These are phyloP conservation scores for Phytophthora ohioensis DNA, from an alignment of 352 stramenopile species.

Conservation along the genomic window DNA sequence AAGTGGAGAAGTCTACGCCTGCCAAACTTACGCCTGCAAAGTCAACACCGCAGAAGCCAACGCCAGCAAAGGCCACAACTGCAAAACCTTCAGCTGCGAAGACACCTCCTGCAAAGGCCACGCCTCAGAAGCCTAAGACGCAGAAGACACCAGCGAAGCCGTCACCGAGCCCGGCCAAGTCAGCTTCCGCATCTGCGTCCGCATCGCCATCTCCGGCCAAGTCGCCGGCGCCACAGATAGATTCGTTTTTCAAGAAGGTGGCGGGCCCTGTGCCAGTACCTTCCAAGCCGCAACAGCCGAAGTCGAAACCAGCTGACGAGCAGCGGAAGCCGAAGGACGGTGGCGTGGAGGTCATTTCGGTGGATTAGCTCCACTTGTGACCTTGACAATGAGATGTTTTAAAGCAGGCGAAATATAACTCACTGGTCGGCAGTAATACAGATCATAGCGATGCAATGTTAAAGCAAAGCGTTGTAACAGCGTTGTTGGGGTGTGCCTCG, in stretches of 20 bases:
- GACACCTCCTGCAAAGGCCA: background rate
- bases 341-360: conserved; percentile 36
- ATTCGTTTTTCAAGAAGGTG: conserved; percentile 48
- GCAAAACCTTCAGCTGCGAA: conserved; percentile 4
- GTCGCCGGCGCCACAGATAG: conserved; percentile 30
- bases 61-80: background rate
- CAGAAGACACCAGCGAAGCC: conserved; percentile 23
- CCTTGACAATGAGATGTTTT: conserved; percentile 12
- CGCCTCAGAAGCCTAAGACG: conserved; percentile 13
- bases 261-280: conserved; percentile 3
- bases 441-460: conserved; percentile 14
- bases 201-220: conserved; percentile 30
- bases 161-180: conserved; percentile 7
- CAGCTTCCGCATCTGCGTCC: conserved; percentile 4
- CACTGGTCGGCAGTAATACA: background rate
- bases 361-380: conserved; percentile 23
- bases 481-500: background rate
- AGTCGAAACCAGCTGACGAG: conserved; percentile 5
- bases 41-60: conserved; percentile 11
- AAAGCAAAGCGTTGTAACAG: conserved; percentile 4
- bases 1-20: conserved; percentile 15
- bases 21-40: conserved; percentile 2
- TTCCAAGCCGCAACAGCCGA: conserved; percentile 7
- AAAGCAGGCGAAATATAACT: conserved; percentile 26
- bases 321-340: conserved; percentile 22